Percentiles rank a stretch among this genome's conserved stretches.
phyloP scores from a whole-genome alignment of 345 rosid species.

The Moringa oleifera region DNA sequence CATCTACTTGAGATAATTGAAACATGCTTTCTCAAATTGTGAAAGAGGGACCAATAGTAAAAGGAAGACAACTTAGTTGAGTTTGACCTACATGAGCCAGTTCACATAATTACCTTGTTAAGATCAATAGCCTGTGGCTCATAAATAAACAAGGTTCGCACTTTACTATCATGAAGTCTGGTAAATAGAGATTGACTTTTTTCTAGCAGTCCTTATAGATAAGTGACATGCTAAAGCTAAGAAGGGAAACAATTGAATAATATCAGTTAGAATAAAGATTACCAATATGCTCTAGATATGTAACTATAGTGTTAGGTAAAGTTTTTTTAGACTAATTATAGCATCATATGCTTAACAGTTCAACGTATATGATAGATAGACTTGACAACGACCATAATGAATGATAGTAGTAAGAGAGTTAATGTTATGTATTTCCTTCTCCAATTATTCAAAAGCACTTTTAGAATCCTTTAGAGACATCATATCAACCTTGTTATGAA shows the following conservation, averaged over 20 bases:
- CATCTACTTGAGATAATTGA: too few relatives aligned
- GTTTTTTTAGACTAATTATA: conserved; percentile 42
- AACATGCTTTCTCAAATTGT: neutral
- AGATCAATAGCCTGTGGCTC: conserved; percentile 56
- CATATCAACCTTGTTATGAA: conserved; percentile 95
- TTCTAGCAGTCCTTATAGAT: conserved; percentile 59
- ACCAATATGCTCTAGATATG: neutral
- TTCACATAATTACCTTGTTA: conserved; percentile 52
- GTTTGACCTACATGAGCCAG: conserved; percentile 3
- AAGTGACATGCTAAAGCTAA: conserved; percentile 48
- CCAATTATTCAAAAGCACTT: conserved; percentile 55
- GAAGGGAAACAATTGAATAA: neutral
- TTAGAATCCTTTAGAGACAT: conserved; percentile 43
- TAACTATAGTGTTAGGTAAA: conserved; percentile 3
- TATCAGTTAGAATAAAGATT: conserved; percentile 18
- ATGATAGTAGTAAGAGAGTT: conserved; percentile 75
- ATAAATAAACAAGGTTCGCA: conserved; percentile 68
- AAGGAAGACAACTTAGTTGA: conserved; percentile 3
- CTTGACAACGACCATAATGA: conserved; percentile 66
- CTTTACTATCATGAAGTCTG: conserved; percentile 64
- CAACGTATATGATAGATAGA: conserved; percentile 66
- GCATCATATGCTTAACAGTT: conserved; percentile 80
- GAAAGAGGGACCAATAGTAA: conserved; percentile 3
- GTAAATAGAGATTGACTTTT: conserved; percentile 57
- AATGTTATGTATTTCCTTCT: conserved; percentile 67